phyloP scores from a whole-genome alignment of 495 filamentous ascomycete genomes.

The Neurospora sp. region DNA sequence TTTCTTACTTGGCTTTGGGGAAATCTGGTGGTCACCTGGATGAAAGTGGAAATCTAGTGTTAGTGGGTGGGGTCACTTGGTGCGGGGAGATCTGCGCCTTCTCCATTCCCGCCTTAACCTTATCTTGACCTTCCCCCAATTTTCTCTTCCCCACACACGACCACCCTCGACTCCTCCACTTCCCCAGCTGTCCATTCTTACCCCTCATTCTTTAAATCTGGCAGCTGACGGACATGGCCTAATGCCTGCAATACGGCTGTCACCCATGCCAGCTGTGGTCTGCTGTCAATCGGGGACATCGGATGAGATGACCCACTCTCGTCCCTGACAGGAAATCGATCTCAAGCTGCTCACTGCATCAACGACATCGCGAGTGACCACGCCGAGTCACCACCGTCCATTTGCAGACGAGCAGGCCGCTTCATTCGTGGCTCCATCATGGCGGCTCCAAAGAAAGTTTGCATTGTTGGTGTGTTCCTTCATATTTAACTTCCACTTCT shows the following conservation, averaged over 20 bases:
- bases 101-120: neutral
- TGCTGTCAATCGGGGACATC: neutral
- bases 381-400: neutral
- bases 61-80: neutral
- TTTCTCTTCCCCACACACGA: neutral
- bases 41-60: neutral
- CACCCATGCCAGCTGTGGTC: neutral
- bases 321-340: neutral
- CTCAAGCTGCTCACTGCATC: neutral
- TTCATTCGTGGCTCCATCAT: neutral
- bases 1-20: neutral
- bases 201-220: neutral
- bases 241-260: neutral
- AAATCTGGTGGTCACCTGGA: neutral
- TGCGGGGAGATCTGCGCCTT: neutral
- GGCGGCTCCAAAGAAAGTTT: conserved; percentile 44
- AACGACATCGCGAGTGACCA: neutral
- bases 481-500: neutral
- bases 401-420: neutral
- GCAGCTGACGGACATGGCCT: neutral
- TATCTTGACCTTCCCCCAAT: neutral
- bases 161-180: neutral
- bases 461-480: conserved; percentile 51
- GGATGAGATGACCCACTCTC: neutral
- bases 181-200: neutral